Base-by-base conservation (phyloP, 768 basidiomycete genomes). In the Amyloporia xantha region DNA sequence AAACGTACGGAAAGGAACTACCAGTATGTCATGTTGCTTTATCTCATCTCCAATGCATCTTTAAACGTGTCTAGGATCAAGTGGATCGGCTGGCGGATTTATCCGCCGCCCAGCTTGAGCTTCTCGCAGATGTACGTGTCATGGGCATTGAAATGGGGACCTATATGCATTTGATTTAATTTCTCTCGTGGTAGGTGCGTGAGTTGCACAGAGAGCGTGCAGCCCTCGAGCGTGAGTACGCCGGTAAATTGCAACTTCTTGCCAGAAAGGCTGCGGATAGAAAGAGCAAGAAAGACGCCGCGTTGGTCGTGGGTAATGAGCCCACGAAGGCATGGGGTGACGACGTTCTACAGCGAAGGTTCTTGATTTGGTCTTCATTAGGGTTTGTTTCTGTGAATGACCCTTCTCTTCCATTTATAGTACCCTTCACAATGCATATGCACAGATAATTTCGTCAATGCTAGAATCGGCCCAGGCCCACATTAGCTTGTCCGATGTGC, bases 191-290 rank as follows among this genome's bases (percentile, higher is more conserved):
- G 30, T 37, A 91, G 89, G 76, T 86, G 46, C 79, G 84, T 49
- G 87, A 91, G 40, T 56, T 91, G 43, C 84, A 87, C 59, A 70
- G 71, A 37, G 84, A 83, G 44, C 76, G 82, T 39, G 79, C 70
- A 9, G 74, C 71, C 5, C 68, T 91, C 10, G 90, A 92, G 64
- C 79, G 83, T 44, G 89, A 92, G 61, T 91, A 89, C 61, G 85
- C 87, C 0, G 61, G 66, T 21, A 90, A 86, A 61, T 70, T 92
- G 9, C 81, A 84, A 59, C 64, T 70, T 12, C 64, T 92, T 26
- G 73, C 74, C 6, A 81, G 76, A 63, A 89, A 82, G 60, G 81
- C 82, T 1, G 66, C 70, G 9, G 90, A 91, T 38, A 86, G 81
- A 74, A 86, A 84, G 64, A 67, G 65, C 39, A 86, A 78, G 65